Evolutionary conservation across 106 monocot genomes (phyloP), one percentile per base, ranked within the genome.

Genomic region (Platanthera guangdongensis): DNA sequence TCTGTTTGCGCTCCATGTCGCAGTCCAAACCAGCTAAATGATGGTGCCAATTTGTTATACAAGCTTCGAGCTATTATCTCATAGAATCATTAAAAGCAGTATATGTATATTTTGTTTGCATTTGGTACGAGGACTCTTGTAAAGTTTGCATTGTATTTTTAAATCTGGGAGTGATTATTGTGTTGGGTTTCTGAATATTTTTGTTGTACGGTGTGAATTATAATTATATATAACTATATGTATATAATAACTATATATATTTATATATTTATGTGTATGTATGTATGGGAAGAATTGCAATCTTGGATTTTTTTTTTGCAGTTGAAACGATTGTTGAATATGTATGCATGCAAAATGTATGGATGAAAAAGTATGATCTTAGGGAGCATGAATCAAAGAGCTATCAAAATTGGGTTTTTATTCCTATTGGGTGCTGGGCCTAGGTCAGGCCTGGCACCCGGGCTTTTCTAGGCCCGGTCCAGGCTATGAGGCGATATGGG

Each of bases 1-100:
- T 81, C 50, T 76, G 80, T 11, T 78, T 97, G 10, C 91, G 91
- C 19, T 55, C 82, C 50, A 97, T 97, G 97, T 97, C 91, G 9
- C 75, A 77, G 65, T 25, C 92, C 49, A 92, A 85, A 77, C 74
- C 76, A 25, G 47, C 62, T 0, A 87, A 82, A 70, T 87, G 74
- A 88, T 70, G 48, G 65, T 65, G 28, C 65, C 22, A 10, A 32
- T 65, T 28, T 65, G 18, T 32, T 52, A 52, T 8, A 11, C 3
- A 32, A 32, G 32, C 30, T 9, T 65, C 3, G 9, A 64, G 21
- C 9, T 64, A 64, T 64, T 8, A 64, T 28, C 9, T 30, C 1
- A 64, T 4, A 30, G 52, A 13, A 65, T 22, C 65, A 18, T 54
- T 65, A 30, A 11, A 11, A 18, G 65, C 65, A 65, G 65, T 30